Evolutionary conservation across 495 filamentous ascomycete species (phyloP).

Genomic region (Venustampulla echinocandica): DNA sequence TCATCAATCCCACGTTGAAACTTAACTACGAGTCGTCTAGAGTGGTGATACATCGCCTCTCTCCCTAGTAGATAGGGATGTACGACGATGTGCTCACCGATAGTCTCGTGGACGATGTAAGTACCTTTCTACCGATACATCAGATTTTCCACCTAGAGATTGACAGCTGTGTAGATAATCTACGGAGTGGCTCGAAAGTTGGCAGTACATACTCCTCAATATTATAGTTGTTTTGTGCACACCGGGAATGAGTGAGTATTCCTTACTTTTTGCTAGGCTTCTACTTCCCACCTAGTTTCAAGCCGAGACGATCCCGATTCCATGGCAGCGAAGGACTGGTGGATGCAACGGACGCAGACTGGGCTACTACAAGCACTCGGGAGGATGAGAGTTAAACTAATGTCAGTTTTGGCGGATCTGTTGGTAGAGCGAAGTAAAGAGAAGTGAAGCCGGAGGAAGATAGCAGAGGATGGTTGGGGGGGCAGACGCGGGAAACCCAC

Average conservation of each 20-base stretch:
- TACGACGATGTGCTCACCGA: too few species aligned
- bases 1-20: too few species aligned
- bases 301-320: not conserved
- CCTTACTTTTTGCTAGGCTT: not conserved
- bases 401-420: not conserved
- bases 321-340: not conserved
- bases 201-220: too few species aligned
- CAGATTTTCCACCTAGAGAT: too few species aligned
- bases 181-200: too few species aligned
- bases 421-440: not conserved
- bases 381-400: not conserved
- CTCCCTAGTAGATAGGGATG: too few species aligned
- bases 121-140: too few species aligned
- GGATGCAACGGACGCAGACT: too few species aligned
- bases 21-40: too few species aligned
- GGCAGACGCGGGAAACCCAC: not conserved
- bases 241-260: not conserved
- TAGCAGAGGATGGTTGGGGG: not conserved
- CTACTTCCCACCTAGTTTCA: not conserved
- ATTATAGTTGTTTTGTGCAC: not conserved
- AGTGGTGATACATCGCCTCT: too few species aligned
- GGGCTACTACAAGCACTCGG: not conserved
- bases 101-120: too few species aligned
- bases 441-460: not conserved
- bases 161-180: too few species aligned